These are phyloP conservation scores for Eryngium alpinum DNA, from an alignment of 140 eudicot genomes.

Conservation along the genomic window DNA sequence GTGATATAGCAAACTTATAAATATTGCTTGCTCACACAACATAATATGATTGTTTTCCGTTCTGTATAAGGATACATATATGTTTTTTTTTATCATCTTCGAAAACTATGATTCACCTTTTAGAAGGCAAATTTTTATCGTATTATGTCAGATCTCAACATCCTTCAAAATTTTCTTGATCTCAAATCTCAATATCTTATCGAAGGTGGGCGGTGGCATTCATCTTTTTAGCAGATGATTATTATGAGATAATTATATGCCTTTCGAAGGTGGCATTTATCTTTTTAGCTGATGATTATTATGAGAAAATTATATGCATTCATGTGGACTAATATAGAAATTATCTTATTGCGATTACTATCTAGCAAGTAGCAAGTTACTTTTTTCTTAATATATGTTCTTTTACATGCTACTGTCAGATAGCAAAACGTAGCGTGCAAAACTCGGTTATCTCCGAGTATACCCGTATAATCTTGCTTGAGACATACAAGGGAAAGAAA, in stretches of 20 bases:
- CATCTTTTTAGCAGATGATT: not conserved
- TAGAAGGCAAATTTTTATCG: too few relatives aligned
- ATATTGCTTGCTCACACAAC: too few relatives aligned
- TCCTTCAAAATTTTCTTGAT: not conserved
- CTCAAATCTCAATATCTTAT: not conserved
- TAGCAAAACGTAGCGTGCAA: conserved; percentile 54
- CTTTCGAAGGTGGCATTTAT: not conserved
- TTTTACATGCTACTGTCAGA: conserved; percentile 34
- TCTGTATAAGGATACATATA: too few relatives aligned
- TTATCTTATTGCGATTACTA: not conserved
- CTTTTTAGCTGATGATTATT: not conserved
- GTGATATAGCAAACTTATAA: not conserved
- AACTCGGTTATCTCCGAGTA: conserved; percentile 55
- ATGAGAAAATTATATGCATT: not conserved
- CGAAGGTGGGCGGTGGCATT: not conserved
- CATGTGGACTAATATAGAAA: not conserved
- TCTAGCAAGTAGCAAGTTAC: not conserved
- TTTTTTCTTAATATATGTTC: not conserved
- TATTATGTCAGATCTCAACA: too few relatives aligned
- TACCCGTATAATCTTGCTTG: conserved; percentile 61
- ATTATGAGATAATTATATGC: too few relatives aligned
- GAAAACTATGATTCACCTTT: too few relatives aligned
- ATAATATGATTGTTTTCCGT: too few relatives aligned
- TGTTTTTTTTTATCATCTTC: too few relatives aligned
- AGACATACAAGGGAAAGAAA: conserved; percentile 36